Conservation (phyloP, 2,329 filamentous ascomycete genomes). For the Cephalotrichum gorgonifer region DNA sequence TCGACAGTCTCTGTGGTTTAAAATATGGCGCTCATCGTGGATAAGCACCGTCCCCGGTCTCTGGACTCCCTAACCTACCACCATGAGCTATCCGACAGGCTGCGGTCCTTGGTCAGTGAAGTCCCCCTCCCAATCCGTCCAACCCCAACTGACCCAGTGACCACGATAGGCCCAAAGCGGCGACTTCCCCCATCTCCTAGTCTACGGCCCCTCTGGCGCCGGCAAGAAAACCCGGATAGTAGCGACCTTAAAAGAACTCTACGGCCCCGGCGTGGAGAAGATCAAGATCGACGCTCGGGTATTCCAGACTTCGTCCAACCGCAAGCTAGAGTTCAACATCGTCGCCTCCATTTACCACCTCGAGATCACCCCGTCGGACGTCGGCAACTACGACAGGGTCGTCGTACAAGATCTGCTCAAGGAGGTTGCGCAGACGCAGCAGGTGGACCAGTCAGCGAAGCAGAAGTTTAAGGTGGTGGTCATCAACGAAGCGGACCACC, state of each 20-base stretch:
- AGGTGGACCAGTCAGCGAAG: slow-evolving; percentile 85
- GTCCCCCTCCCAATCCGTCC: not conserved
- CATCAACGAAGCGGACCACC: slow-evolving; percentile 95
- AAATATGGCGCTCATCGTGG: slow-evolving; percentile 57
- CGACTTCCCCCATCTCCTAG: slow-evolving; percentile 94
- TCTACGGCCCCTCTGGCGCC: slow-evolving; percentile 92
- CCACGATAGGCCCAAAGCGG: slow-evolving; percentile 75
- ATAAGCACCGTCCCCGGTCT: slow-evolving; percentile 63
- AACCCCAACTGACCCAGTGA: not conserved
- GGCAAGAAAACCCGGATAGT: slow-evolving; percentile 98
- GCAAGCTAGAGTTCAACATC: slow-evolving; percentile 99
- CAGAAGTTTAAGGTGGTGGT: slow-evolving; percentile 98
- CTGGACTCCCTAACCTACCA: slow-evolving; percentile 80
- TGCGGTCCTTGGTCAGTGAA: slow-evolving; percentile 66
- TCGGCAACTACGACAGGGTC: slow-evolving; percentile 91
- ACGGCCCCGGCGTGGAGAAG: slow-evolving; percentile 95
- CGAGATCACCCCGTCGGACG: slow-evolving; percentile 94
- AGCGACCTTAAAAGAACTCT: slow-evolving; percentile 88
- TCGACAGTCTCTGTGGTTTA: slow-evolving; percentile 3
- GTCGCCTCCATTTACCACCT: slow-evolving; percentile 95
- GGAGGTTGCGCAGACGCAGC: slow-evolving; percentile 96
- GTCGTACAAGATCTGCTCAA: slow-evolving; percentile 94
- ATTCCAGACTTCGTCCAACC: slow-evolving; percentile 90
- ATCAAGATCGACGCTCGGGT: slow-evolving; percentile 98
- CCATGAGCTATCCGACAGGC: slow-evolving; percentile 72